Evolutionary conservation across 1,284 basidiomycete genomes (phyloP).

Genomic region (Trametes versicolor): DNA sequence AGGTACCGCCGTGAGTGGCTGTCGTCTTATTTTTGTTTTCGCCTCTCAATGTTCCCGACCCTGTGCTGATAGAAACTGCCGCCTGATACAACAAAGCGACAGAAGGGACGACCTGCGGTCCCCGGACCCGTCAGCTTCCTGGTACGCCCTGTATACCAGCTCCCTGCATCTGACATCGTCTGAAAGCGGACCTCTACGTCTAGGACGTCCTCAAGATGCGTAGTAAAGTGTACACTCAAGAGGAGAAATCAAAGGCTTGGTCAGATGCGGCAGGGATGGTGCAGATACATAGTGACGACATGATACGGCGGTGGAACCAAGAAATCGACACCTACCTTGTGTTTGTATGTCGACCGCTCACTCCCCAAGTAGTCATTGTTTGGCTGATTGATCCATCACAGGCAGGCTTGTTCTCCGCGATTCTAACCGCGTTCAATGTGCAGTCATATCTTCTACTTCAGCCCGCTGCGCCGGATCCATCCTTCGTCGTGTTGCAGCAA

Average conservation of each 20-base stretch:
- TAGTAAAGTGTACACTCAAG: neutral
- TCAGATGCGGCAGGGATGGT: neutral
- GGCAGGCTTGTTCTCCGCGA: slow-evolving; percentile 22
- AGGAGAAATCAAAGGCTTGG: neutral
- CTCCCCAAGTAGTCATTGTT: too few species aligned
- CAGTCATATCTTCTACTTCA: slow-evolving; percentile 23
- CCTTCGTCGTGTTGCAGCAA: slow-evolving; percentile 8
- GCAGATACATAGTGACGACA: neutral
- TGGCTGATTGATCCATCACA: too few species aligned
- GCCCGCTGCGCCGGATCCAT: slow-evolving; percentile 7
- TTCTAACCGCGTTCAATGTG: slow-evolving; percentile 20
- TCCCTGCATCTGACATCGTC: too few species aligned
- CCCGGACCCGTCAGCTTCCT: too few species aligned
- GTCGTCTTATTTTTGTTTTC: too few species aligned
- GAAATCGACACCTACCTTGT: neutral
- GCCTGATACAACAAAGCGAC: too few species aligned
- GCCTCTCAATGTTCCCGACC: too few species aligned
- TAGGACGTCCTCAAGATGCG: neutral
- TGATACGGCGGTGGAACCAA: neutral
- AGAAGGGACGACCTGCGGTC: too few species aligned
- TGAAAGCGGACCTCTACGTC: too few species aligned
- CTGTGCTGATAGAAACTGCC: too few species aligned
- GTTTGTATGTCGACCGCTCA: neutral
- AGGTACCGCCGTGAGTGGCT: too few species aligned
- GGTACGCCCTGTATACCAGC: too few species aligned